Percentiles rank a stretch among this genome's conserved stretches.
phyloP scores from a whole-genome alignment of 2,329 filamentous ascomycete genomes.

The Lachnellula suecica region DNA sequence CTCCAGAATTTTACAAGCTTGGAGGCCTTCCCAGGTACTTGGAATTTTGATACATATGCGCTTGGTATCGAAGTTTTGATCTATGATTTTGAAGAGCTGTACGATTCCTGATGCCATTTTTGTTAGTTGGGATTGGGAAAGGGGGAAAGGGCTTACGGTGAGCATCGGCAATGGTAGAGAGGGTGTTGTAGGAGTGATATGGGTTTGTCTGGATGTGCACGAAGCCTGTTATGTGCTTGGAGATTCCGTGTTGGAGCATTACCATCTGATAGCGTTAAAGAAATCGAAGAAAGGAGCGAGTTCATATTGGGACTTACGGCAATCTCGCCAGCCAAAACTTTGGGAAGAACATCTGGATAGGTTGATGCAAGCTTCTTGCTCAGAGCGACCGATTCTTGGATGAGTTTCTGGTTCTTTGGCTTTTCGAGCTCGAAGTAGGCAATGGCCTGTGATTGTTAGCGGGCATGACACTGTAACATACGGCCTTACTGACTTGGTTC shows the following conservation, averaged over 20 bases:
- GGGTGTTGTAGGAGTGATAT: slow-evolving; percentile 48
- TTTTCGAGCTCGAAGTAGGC: slow-evolving; percentile 47
- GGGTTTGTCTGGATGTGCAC: slow-evolving; percentile 63
- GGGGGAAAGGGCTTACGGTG: slow-evolving; percentile 39
- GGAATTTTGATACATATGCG: slow-evolving; percentile 64
- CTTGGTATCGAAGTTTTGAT: slow-evolving; percentile 41
- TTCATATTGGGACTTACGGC: slow-evolving; percentile 38
- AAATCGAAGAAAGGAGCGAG: background rate
- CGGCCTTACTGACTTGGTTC: too few relatives aligned
- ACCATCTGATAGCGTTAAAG: slow-evolving; percentile 45
- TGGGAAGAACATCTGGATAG: slow-evolving; percentile 37
- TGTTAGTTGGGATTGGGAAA: background rate
- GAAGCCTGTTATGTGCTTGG: slow-evolving; percentile 47
- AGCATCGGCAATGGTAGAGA: slow-evolving; percentile 50
- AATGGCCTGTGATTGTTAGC: slow-evolving; percentile 41
- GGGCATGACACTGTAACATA: too few relatives aligned
- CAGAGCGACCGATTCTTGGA: slow-evolving; percentile 37
- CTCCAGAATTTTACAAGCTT: slow-evolving; percentile 56
- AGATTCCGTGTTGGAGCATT: slow-evolving; percentile 51
- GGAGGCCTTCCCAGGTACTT: slow-evolving; percentile 61
- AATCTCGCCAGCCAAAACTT: slow-evolving; percentile 55
- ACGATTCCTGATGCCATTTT: slow-evolving; percentile 48
- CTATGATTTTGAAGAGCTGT: slow-evolving; percentile 44
- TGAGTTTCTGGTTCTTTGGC: slow-evolving; percentile 36
- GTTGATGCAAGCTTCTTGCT: slow-evolving; percentile 33